Conservation (phyloP, 345 rosid species). For the Eutrema heterophyllum region DNA sequence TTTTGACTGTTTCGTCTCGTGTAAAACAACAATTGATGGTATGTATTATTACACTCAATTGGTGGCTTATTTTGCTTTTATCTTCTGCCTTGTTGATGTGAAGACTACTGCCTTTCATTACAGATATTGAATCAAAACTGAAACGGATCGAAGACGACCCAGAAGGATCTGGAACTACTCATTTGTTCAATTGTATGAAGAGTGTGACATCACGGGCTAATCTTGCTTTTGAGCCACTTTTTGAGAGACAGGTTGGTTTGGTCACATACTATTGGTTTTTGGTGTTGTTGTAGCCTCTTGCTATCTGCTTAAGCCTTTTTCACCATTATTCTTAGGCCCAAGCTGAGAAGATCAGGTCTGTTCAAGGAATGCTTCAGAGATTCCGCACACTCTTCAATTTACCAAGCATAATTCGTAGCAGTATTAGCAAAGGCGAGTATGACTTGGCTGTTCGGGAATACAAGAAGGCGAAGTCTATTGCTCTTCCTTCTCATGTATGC, state of each 20-base stretch:
- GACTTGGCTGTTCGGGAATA: conserved; percentile 96
- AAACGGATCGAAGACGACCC: conserved; percentile 95
- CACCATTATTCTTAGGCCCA: conserved; percentile 53
- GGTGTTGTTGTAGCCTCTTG: conserved; percentile 5
- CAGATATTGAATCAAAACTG: conserved; percentile 92
- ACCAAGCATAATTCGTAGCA: conserved; percentile 92
- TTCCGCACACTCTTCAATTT: conserved; percentile 87
- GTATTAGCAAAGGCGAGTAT: conserved; percentile 91
- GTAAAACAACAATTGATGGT: conserved; percentile 99
- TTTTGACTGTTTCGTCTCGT: conserved; percentile 97
- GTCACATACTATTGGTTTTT: neutral
- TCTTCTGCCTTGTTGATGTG: conserved; percentile 20
- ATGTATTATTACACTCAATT: conserved; percentile 21
- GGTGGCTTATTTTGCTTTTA: neutral
- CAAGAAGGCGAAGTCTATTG: conserved; percentile 95
- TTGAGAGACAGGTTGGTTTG: conserved; percentile 84
- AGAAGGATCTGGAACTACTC: conserved; percentile 92
- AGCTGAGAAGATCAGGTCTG: conserved; percentile 95
- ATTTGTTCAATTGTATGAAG: conserved; percentile 68
- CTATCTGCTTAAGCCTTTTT: conserved; percentile 11
- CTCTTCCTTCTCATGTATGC: conserved; percentile 91
- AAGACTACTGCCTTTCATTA: conserved; percentile 13
- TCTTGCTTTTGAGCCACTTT: conserved; percentile 87
- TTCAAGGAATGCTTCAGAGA: conserved; percentile 98
- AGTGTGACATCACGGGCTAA: conserved; percentile 73